Conservation (phyloP, 345 rosid genomes). For the Cardamine chenopodiifolia region DNA sequence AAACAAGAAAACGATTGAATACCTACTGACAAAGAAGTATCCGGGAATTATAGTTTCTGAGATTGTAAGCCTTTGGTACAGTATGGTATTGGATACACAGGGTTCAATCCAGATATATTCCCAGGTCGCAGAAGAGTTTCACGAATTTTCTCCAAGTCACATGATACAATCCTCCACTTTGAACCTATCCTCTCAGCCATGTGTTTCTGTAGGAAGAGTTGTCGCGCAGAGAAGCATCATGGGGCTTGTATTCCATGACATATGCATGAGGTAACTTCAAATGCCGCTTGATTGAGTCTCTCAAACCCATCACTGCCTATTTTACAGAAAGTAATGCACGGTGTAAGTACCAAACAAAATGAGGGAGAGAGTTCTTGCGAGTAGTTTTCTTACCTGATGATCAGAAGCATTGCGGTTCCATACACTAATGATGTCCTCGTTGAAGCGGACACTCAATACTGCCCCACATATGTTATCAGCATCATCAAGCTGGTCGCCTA, state of each 20-base stretch:
- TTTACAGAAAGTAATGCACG: not conserved
- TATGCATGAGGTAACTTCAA: constrained; percentile 87
- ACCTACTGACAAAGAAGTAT: constrained; percentile 17
- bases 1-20: constrained; percentile 20
- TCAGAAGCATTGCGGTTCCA: constrained; percentile 97
- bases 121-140: constrained; percentile 17
- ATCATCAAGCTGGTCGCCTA: constrained; percentile 88
- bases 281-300: constrained; percentile 86
- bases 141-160: constrained; percentile 8
- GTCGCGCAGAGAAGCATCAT: constrained; percentile 89
- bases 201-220: constrained; percentile 92
- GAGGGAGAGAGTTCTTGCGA: not conserved
- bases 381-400: constrained; percentile 62
- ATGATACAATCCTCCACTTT: not conserved
- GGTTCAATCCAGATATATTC: constrained; percentile 29
- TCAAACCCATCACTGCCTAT: constrained; percentile 89
- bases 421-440: constrained; percentile 86
- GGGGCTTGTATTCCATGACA: constrained; percentile 98
- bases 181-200: constrained; percentile 83
- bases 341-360: constrained; percentile 9
- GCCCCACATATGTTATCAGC: constrained; percentile 89
- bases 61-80: constrained; percentile 12
- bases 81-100: constrained; percentile 6
- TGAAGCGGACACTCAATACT: constrained; percentile 88
- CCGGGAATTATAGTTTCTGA: not conserved